phyloP scores from a whole-genome alignment of 1,284 basidiomycete species.

The Amylostereum chailletii region DNA sequence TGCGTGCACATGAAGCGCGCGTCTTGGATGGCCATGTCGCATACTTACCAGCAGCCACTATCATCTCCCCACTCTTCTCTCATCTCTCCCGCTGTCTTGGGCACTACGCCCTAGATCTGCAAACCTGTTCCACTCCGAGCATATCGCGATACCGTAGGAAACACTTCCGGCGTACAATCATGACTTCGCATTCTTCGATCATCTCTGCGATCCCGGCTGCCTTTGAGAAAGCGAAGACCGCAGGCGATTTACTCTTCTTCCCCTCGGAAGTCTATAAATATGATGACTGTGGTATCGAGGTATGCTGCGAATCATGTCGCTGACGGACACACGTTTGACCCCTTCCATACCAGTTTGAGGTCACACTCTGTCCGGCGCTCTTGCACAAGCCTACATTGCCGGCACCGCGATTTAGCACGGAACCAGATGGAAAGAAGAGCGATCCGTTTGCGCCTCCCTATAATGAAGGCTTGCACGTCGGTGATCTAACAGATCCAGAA shows the following conservation, averaged over 20 bases:
- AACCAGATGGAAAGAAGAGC: slow-evolving; percentile 23
- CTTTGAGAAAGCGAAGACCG: slow-evolving; percentile 54
- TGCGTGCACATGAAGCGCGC: too few relatives aligned
- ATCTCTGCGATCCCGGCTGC: slow-evolving; percentile 47
- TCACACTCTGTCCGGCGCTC: slow-evolving; percentile 74
- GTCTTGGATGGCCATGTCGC: too few relatives aligned
- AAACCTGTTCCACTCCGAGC: too few relatives aligned
- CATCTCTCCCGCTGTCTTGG: too few relatives aligned
- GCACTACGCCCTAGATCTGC: too few relatives aligned
- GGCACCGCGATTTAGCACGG: slow-evolving; percentile 33
- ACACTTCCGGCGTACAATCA: background rate
- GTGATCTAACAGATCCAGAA: slow-evolving; percentile 58
- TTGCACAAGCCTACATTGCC: slow-evolving; percentile 61
- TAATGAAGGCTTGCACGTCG: slow-evolving; percentile 61
- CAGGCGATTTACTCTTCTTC: slow-evolving; percentile 71
- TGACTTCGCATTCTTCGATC: slow-evolving; percentile 36
- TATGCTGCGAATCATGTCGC: slow-evolving; percentile 19
- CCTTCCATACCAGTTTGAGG: slow-evolving; percentile 54
- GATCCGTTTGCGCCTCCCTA: slow-evolving; percentile 83
- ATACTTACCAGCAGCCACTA: too few relatives aligned
- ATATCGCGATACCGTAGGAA: too few relatives aligned
- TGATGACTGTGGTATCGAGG: slow-evolving; percentile 54
- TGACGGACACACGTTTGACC: background rate
- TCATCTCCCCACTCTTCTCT: too few relatives aligned
- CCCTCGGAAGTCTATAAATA: slow-evolving; percentile 58